Conservation (phyloP, 2,329 filamentous ascomycete genomes). For the Talaromyces sp. region DNA sequence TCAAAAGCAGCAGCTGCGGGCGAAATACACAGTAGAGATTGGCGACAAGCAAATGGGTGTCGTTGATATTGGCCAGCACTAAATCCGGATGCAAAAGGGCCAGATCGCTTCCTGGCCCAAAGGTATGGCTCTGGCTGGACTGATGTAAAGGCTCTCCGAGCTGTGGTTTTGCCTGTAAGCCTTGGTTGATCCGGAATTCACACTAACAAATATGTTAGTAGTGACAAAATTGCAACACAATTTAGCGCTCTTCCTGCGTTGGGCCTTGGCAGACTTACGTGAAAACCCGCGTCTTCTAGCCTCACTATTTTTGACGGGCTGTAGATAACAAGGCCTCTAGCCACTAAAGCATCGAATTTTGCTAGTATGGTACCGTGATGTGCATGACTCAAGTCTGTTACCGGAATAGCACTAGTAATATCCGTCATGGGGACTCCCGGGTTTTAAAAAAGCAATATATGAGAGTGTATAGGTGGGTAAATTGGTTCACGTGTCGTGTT, state of each 20-base stretch:
- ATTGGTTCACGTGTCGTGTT: neutral
- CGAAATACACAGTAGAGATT: slow-evolving; percentile 49
- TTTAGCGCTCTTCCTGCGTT: neutral
- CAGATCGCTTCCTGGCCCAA: slow-evolving; percentile 27
- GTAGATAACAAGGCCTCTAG: neutral
- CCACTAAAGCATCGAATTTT: neutral
- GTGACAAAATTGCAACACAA: neutral
- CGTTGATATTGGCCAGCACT: slow-evolving; percentile 36
- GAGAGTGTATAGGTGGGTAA: too few species aligned
- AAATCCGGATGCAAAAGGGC: slow-evolving; percentile 42
- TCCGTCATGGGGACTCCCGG: neutral
- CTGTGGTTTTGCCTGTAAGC: neutral
- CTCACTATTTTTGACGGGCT: neutral
- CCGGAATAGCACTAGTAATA: neutral
- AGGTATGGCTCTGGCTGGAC: neutral
- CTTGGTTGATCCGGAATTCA: neutral
- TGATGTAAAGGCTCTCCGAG: neutral
- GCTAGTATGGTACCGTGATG: neutral
- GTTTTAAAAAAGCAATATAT: neutral
- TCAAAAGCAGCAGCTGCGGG: slow-evolving; percentile 47
- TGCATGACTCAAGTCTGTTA: neutral
- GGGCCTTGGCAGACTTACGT: neutral
- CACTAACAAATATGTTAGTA: neutral
- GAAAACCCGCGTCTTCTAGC: neutral
- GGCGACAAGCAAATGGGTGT: slow-evolving; percentile 42